Evolutionary conservation across 2,329 filamentous ascomycete genomes (phyloP).

Genomic region (Hansfordia pulvinata): DNA sequence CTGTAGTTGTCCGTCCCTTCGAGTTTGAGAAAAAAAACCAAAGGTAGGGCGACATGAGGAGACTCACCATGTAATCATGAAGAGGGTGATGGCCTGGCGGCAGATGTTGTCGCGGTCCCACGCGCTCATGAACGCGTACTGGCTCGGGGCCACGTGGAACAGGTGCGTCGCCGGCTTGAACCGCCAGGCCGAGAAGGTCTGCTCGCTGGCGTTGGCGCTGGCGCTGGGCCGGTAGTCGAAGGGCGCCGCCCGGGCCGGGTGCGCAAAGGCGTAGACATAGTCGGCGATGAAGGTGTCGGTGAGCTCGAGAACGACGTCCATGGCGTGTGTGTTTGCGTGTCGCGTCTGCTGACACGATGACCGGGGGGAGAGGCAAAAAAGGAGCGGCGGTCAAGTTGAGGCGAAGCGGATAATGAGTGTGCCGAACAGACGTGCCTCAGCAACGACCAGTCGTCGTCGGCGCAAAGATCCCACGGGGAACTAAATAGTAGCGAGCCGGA

Average conservation of each 20-base stretch:
- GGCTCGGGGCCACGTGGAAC: constrained; percentile 54
- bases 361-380: too few species aligned
- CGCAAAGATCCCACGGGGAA: too few species aligned
- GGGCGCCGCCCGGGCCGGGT: constrained; percentile 45
- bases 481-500: too few species aligned
- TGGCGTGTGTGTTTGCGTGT: too few species aligned
- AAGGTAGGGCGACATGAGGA: constrained; percentile 1
- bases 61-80: constrained; percentile 72
- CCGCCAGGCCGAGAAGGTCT: constrained; percentile 45
- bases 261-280: constrained; percentile 56
- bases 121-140: constrained; percentile 67
- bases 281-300: constrained; percentile 75
- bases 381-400: too few species aligned
- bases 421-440: too few species aligned
- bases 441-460: too few species aligned
- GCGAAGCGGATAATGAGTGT: too few species aligned
- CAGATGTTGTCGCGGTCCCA: constrained; percentile 65
- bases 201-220: constrained; percentile 38
- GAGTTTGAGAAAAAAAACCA: constrained; percentile 4
- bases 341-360: too few species aligned
- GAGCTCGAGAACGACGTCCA: constrained; percentile 87
- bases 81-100: constrained; percentile 64
- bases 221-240: constrained; percentile 37
- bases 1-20: too few species aligned
- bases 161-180: constrained; percentile 63